These are phyloP conservation scores for Aureobasidium sp. DNA, from an alignment of 2,329 filamentous ascomycete species.

Conservation along the genomic window DNA sequence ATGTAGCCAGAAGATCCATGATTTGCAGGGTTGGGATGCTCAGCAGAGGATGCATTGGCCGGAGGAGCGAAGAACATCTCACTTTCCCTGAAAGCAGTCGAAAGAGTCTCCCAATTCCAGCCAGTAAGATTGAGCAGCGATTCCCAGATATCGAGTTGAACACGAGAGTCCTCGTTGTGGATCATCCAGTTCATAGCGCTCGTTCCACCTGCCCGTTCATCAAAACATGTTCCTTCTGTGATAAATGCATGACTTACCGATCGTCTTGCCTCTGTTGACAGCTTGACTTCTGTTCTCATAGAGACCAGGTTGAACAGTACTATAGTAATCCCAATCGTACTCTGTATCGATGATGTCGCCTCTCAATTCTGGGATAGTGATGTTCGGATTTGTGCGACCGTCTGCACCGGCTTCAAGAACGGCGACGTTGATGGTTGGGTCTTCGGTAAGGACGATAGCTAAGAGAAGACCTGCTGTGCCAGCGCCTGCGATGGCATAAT, in stretches of 20 bases:
- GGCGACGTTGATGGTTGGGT: slow-evolving; percentile 16
- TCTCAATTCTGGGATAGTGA: slow-evolving; percentile 11
- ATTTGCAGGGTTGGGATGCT: not conserved
- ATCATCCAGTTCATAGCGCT: slow-evolving; percentile 4
- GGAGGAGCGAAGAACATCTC: slow-evolving; percentile 1
- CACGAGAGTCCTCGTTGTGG: not conserved
- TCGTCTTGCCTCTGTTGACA: not conserved
- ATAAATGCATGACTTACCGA: not conserved
- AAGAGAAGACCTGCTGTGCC: slow-evolving; percentile 18
- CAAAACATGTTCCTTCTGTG: not conserved
- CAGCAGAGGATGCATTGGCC: not conserved
- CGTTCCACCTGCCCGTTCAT: not conserved
- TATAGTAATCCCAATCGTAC: slow-evolving; percentile 20
- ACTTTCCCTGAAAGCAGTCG: not conserved
- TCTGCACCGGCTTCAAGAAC: slow-evolving; percentile 19
- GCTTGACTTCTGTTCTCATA: not conserved
- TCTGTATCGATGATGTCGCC: slow-evolving; percentile 17
- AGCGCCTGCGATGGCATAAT: slow-evolving; percentile 18
- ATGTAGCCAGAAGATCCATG: slow-evolving; percentile 2
- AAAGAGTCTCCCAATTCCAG: slow-evolving; percentile 3
- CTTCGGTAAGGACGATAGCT: slow-evolving; percentile 16
- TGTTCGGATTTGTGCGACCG: not conserved
- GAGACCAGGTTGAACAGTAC: slow-evolving; percentile 15
- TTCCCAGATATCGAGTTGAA: slow-evolving; percentile 7
- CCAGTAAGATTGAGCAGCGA: not conserved